Base-by-base conservation (phyloP, 2,329 filamentous ascomycete genomes). In the Orbilia quercus region DNA sequence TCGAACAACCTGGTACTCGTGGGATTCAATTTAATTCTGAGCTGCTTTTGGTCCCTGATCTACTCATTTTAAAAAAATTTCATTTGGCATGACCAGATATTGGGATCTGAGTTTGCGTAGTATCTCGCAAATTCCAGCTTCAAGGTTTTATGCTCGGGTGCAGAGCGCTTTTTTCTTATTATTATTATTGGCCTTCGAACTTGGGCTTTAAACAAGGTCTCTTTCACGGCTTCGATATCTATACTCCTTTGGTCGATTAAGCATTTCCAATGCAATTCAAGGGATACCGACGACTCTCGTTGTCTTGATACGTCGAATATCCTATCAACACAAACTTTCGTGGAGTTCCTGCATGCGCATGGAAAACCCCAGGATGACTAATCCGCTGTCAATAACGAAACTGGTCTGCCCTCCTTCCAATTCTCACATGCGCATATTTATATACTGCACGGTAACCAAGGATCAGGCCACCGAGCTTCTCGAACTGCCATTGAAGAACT, bases 401-500 rank as follows among this genome's bases (percentile, higher is more conserved):
- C 12, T n/a, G 38, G 25, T 20, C 9, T 34, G 20, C 25, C 22
- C 22, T 18, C 11, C 23, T 18, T 9, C 7, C 20, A 34, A 6
- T n/a, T 36, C 42, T 59, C 55, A 59, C 55, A 47, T 59, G 55
- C n/a, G n/a, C n/a, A n/a, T n/a, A n/a, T n/a, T n/a, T n/a, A n/a
- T n/a, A 59, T 47, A 6, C 9, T 31, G 3, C 14, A 47, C 36
- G 3, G 44, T 47, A 47, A 47, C 44, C 44, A 47, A 47, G 44
- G 36, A 16, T 40, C 36, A 40, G 36, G 36, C 36, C 36, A 40
- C 36, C 36, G 14, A 12, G 9, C 36, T 40, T 40, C n/a, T 40
- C 36, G 36, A 40, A 40, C 36, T 12, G 28, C 36, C 36, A 40
- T 40, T 22, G 18, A n/a, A 48, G 14, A 48, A 59, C 63, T 44